Base-by-base conservation (phyloP, 108 stramenopile species). In the Aurantiochytrium sp. region DNA sequence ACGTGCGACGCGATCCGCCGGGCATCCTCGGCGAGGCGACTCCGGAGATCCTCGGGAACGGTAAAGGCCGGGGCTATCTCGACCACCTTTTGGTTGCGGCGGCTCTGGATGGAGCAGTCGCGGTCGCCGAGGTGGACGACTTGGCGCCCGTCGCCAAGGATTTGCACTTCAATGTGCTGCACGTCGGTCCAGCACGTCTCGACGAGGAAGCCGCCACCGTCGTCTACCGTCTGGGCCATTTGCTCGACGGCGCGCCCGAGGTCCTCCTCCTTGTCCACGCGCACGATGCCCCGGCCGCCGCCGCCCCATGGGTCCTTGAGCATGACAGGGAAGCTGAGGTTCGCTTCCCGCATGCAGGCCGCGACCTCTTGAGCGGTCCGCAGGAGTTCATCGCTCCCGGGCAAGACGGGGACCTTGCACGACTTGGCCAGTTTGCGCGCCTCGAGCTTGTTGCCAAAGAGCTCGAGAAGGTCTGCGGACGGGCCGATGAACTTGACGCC, bases 301-400 rank as follows among this genome's bases (percentile, higher is more conserved):
- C 97, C 97, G 15, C 97, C 97, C 95, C 96, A 96, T 27, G 94
- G 95, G 15, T 97, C 98, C 94, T 98, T 98, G 87, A 97, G 95
- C 91, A 98, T 97, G 41, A 97, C 95, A 21, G 98, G 98, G 87
- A 96, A 97, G 89, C 97, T 95, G 27, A 65, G 32, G 10, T 27
- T 19, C 32, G 86, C 91, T 1, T 94, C 94, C 34, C 90, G 94
- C 53, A 93, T 94, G 90, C 92, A 96, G 52, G 91, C 94, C 55
- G 88, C 52, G 4, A 97, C 97, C 59, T 97, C 93, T 32, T 92
- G 87, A 1, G 93, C 90, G 19, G 93, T 96, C 8, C 90, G 91
- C 81, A 97, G 95, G 24, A 97, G 94, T 3, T 91, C 93, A 45
- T 96, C 95, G 15, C 95, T 95, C 31, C 98, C 98, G 4, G 95